phyloP scores from a whole-genome alignment of 2,329 filamentous ascomycete genomes.

The Aaosphaeria pasadenensis region DNA sequence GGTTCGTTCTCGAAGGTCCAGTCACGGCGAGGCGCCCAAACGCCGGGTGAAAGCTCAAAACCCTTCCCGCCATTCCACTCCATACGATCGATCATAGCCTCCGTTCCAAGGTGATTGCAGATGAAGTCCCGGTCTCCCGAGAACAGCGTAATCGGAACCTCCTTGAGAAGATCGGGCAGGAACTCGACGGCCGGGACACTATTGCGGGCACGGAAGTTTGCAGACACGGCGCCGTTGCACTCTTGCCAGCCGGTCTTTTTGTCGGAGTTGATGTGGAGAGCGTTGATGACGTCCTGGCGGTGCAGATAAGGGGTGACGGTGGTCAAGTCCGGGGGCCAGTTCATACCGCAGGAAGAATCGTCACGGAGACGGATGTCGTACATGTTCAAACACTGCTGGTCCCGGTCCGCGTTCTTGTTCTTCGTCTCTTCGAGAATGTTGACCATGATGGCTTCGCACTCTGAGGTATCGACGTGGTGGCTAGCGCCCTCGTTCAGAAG shows the following conservation, averaged over 20 bases:
- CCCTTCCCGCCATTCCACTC: conserved; percentile 88
- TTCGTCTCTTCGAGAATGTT: conserved; percentile 67
- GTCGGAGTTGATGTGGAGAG: conserved; percentile 77
- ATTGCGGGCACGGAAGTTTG: conserved; percentile 65
- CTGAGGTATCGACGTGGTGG: conserved; percentile 62
- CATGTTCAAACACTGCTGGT: conserved; percentile 79
- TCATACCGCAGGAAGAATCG: conserved; percentile 85
- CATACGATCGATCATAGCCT: conserved; percentile 85
- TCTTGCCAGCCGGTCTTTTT: conserved; percentile 90
- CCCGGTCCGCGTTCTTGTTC: conserved; percentile 51
- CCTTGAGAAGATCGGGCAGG: conserved; percentile 72
- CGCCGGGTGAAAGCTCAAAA: conserved; percentile 82
- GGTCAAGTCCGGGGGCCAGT: conserved; percentile 87
- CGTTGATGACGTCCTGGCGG: conserved; percentile 70
- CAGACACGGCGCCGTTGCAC: conserved; percentile 76
- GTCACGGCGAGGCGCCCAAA: conserved; percentile 85
- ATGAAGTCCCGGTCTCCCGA: conserved; percentile 93
- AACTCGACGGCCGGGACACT: conserved; percentile 72
- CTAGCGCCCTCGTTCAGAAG: conserved; percentile 57
- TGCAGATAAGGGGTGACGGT: conserved; percentile 81
- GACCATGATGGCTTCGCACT: conserved; percentile 76
- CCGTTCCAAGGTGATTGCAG: conserved; percentile 95
- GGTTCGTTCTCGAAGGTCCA: conserved; percentile 90
- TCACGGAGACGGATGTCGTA: conserved; percentile 91
- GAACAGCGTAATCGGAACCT: conserved; percentile 81